phyloP scores from a whole-genome alignment of 2,329 filamentous ascomycete species.

The Fusarium sp. region DNA sequence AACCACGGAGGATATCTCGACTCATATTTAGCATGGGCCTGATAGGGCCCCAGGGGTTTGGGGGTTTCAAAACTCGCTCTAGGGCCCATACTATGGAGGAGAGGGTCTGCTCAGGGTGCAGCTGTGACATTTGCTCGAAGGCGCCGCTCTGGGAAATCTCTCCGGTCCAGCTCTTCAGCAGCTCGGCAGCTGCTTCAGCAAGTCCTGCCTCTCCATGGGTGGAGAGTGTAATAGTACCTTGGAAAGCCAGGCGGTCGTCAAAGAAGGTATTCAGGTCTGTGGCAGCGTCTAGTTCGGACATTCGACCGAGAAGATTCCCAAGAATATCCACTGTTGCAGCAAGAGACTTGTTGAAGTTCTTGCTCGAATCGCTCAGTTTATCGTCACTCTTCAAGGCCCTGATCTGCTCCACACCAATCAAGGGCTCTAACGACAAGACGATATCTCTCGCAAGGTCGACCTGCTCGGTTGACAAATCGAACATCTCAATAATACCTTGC shows the following conservation, averaged over 20 bases:
- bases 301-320: constrained; percentile 77
- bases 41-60: constrained; percentile 65
- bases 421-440: constrained; percentile 73
- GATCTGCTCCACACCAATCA: constrained; percentile 82
- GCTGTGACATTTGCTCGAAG: constrained; percentile 52
- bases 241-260: constrained; percentile 72
- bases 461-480: constrained; percentile 78
- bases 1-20: constrained; percentile 63
- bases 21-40: constrained; percentile 66
- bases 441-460: constrained; percentile 79
- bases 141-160: constrained; percentile 62
- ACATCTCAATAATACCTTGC: constrained; percentile 68
- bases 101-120: constrained; percentile 53
- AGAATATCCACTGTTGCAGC: constrained; percentile 66
- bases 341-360: constrained; percentile 83
- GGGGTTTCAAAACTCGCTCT: constrained; percentile 49
- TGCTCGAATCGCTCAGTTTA: constrained; percentile 50
- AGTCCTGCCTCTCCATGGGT: constrained; percentile 83
- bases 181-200: constrained; percentile 80
- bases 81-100: constrained; percentile 56
- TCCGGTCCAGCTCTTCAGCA: constrained; percentile 84
- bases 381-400: constrained; percentile 60
- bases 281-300: constrained; percentile 77
- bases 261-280: constrained; percentile 76
- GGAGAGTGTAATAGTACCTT: constrained; percentile 80